A percentile compares a stretch with the other conserved stretches of the same genome.
phyloP scores from a whole-genome alignment of 2,329 filamentous ascomycete species.

The Arthrobotrys musiformis region DNA sequence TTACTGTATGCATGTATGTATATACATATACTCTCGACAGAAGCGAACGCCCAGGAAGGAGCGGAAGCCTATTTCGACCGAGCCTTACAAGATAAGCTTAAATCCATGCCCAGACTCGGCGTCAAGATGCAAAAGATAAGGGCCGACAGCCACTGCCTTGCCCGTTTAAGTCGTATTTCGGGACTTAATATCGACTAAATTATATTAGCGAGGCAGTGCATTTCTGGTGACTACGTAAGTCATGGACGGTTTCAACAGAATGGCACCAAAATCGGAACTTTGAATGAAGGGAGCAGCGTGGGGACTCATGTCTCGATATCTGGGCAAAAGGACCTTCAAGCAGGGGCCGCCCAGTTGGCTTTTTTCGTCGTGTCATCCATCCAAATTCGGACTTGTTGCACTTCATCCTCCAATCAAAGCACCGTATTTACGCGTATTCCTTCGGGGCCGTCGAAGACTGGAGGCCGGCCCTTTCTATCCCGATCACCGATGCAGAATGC shows the following conservation, averaged over 20 bases:
- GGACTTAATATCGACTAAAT: not conserved
- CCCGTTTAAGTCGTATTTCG: not conserved
- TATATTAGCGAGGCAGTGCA: constrained; percentile 7
- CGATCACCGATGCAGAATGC: constrained; percentile 40
- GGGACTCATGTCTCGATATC: not conserved
- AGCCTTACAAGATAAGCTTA: constrained; percentile 15
- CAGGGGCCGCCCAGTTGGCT: not conserved
- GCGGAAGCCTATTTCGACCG: constrained; percentile 6
- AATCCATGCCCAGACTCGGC: constrained; percentile 2
- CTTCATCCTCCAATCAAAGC: constrained; percentile 18
- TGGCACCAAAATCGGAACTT: not conserved
- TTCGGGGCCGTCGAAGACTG: not conserved
- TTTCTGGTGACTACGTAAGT: constrained; percentile 5
- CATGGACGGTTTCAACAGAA: not conserved
- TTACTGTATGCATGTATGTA: too few relatives aligned
- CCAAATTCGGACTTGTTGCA: constrained; percentile 22
- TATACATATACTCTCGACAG: too few relatives aligned
- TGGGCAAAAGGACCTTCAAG: not conserved
- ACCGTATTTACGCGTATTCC: not conserved
- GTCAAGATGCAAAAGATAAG: not conserved
- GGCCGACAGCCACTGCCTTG: not conserved
- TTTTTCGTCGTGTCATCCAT: constrained; percentile 25
- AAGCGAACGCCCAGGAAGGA: not conserved
- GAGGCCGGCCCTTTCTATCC: not conserved
- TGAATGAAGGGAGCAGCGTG: not conserved